Evolutionary conservation across 257 asterid species (phyloP).

Genomic region (Mentha longifolia): DNA sequence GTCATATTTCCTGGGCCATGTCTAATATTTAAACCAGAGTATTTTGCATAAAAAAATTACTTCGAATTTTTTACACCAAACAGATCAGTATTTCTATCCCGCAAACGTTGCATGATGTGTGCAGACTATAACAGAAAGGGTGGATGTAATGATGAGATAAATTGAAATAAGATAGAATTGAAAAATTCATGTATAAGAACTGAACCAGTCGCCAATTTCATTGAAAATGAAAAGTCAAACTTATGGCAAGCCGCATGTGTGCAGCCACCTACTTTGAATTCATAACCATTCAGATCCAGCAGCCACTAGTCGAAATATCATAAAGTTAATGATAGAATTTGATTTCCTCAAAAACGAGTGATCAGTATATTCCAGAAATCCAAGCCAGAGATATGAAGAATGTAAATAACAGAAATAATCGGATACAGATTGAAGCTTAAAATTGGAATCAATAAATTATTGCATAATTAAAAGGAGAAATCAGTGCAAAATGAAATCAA

Average conservation of each 20-base stretch:
- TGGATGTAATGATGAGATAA: background rate
- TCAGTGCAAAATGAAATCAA: background rate
- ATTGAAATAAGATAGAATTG: background rate
- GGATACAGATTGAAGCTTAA: background rate
- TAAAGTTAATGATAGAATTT: background rate
- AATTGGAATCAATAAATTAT: background rate
- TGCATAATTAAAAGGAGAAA: background rate
- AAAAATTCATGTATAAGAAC: background rate
- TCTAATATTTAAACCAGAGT: conserved; percentile 1
- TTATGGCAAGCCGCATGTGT: background rate
- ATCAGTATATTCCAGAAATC: background rate
- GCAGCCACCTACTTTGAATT: conserved; percentile 7
- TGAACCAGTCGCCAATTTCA: background rate
- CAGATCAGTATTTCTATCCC: background rate
- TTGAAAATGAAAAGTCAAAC: conserved; percentile 29
- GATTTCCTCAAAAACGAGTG: background rate
- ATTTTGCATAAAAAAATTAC: background rate
- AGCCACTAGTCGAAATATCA: background rate
- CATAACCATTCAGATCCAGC: conserved; percentile 33
- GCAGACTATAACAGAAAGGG: conserved; percentile 1
- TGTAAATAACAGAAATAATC: background rate
- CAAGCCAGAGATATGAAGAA: background rate
- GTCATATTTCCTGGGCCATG: background rate
- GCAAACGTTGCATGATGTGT: background rate
- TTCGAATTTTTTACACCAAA: background rate